These are phyloP conservation scores for Dysphania ambrosioides DNA, from an alignment of 148 eudicot genomes.

Conservation along the genomic window DNA sequence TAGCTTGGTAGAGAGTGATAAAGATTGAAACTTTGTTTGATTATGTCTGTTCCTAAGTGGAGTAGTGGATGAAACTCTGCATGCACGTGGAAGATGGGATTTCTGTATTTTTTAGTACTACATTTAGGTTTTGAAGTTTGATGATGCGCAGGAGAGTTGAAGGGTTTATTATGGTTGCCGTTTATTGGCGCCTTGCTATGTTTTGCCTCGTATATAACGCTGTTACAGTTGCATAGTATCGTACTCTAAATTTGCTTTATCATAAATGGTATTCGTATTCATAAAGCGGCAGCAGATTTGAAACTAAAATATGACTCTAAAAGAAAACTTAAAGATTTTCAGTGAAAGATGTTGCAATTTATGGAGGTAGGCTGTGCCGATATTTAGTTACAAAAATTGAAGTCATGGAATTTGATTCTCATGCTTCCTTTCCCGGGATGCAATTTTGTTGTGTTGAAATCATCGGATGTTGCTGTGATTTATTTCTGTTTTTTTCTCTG, in stretches of 20 bases:
- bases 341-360: neutral
- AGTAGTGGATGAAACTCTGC: too few relatives aligned
- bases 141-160: neutral
- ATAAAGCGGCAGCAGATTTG: slow-evolving; percentile 1
- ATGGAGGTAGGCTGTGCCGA: neutral
- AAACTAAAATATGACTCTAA: neutral
- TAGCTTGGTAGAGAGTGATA: neutral
- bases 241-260: neutral
- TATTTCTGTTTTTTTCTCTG: slow-evolving; percentile 18
- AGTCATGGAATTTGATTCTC: slow-evolving; percentile 8
- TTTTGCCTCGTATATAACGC: neutral
- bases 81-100: too few relatives aligned
- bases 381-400: neutral
- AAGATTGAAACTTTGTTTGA: slow-evolving; percentile 12
- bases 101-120: neutral
- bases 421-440: neutral
- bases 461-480: slow-evolving; percentile 10
- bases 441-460: neutral
- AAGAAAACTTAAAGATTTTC: neutral
- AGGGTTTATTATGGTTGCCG: too few relatives aligned
- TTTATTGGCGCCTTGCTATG: too few relatives aligned
- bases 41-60: neutral
- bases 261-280: neutral
- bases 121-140: neutral
- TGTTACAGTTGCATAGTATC: neutral